phyloP scores from a whole-genome alignment of 2,329 filamentous ascomycete genomes.

The Claviceps humidiphila region DNA sequence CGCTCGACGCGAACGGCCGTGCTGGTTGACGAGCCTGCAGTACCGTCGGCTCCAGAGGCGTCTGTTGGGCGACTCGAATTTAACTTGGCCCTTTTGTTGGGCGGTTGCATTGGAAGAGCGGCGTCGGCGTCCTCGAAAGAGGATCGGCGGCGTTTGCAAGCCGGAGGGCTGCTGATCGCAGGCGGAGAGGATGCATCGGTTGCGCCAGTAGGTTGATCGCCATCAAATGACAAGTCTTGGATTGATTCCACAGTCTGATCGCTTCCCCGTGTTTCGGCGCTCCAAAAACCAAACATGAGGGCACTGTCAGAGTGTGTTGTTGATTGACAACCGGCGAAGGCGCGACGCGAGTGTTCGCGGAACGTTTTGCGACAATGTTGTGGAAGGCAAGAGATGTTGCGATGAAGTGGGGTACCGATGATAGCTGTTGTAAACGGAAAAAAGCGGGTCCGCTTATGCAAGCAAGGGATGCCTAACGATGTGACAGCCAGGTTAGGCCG shows the following conservation, averaged over 20 bases:
- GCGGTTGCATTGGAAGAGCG: conserved; percentile 9
- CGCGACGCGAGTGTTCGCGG: conserved; percentile 8
- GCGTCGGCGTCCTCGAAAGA: conserved; percentile 13
- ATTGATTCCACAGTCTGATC: conserved; percentile 30
- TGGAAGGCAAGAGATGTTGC: neutral
- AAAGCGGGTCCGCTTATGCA: conserved; percentile 13
- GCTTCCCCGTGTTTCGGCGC: conserved; percentile 43
- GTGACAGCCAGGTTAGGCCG: conserved; percentile 12
- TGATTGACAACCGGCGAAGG: conserved; percentile 4
- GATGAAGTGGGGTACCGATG: neutral
- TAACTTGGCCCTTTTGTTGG: conserved; percentile 29
- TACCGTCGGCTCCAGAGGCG: conserved; percentile 1
- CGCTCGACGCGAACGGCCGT: conserved; percentile 26
- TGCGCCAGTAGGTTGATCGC: conserved; percentile 16
- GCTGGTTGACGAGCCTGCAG: conserved; percentile 8
- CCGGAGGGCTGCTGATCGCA: neutral
- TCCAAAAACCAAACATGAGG: conserved; percentile 52
- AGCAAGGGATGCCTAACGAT: conserved; percentile 5
- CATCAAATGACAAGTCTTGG: conserved; percentile 10
- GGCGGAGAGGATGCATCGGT: neutral
- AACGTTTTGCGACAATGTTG: conserved; percentile 6
- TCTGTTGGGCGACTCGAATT: conserved; percentile 11
- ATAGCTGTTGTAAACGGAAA: conserved; percentile 22
- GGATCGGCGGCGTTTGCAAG: conserved; percentile 28
- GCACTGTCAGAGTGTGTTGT: conserved; percentile 18